These are phyloP conservation scores for Ganoderma boninense DNA, from an alignment of 1,284 basidiomycete species.

Conservation along the genomic window DNA sequence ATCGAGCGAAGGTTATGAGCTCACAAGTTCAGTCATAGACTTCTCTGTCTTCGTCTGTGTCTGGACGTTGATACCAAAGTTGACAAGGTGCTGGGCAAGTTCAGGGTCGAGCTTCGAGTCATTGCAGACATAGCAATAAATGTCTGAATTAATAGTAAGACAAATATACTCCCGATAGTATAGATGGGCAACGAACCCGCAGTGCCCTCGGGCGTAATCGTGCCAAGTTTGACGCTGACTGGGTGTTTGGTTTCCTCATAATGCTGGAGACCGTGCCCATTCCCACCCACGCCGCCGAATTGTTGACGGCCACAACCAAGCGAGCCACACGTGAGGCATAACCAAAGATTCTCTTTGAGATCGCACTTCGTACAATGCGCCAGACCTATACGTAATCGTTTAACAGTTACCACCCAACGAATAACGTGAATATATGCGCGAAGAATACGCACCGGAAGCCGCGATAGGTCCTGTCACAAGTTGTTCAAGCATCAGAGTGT, in stretches of 20 bases:
- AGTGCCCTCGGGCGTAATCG: conserved; percentile 94
- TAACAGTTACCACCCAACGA: neutral
- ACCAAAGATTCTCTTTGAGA: conserved; percentile 92
- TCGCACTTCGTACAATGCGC: conserved; percentile 83
- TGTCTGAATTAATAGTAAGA: conserved; percentile 58
- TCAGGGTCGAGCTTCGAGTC: conserved; percentile 88
- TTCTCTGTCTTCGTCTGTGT: conserved; percentile 94
- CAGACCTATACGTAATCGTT: conserved; percentile 59
- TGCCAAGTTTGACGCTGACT: conserved; percentile 94
- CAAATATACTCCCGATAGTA: neutral
- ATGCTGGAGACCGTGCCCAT: conserved; percentile 91
- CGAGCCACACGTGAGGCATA: conserved; percentile 95
- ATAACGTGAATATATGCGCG: neutral
- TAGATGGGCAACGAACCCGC: conserved; percentile 66
- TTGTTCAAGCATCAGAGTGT: conserved; percentile 85
- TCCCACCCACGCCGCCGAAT: conserved; percentile 87
- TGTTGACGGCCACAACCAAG: conserved; percentile 93
- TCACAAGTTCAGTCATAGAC: conserved; percentile 93
- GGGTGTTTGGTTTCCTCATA: conserved; percentile 82
- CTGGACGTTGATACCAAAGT: conserved; percentile 90
- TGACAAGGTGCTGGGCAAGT: conserved; percentile 77
- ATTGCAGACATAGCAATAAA: conserved; percentile 95
- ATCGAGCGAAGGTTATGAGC: conserved; percentile 28
- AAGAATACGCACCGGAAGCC: conserved; percentile 51
- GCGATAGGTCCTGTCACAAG: conserved; percentile 58